Percentiles rank a stretch among this genome's conserved stretches.
Evolutionary conservation across 1,284 basidiomycete species (phyloP).

Genomic region (Veloboletus limbatus): DNA sequence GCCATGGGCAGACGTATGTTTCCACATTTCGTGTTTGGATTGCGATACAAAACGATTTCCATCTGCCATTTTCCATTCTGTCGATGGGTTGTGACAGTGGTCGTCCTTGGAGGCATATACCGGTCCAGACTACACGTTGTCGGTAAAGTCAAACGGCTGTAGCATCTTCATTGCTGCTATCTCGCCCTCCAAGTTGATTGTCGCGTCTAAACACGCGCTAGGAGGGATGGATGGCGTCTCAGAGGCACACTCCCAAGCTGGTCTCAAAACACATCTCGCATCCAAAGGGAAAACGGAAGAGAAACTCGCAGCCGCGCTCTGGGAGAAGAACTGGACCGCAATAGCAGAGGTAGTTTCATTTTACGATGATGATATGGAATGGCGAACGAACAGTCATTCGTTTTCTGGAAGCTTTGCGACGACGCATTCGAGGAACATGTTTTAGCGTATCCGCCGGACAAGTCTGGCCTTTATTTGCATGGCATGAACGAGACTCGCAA

Average conservation of each 20-base stretch:
- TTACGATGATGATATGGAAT: not conserved
- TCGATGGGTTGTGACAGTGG: slow-evolving; percentile 59
- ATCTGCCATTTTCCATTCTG: not conserved
- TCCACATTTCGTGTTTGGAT: no score
- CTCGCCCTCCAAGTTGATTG: slow-evolving; percentile 69
- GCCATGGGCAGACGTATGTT: slow-evolving; percentile 85
- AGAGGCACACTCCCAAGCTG: slow-evolving; percentile 73
- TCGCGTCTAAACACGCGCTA: slow-evolving; percentile 92
- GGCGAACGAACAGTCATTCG: not conserved
- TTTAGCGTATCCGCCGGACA: slow-evolving; percentile 75
- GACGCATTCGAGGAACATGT: slow-evolving; percentile 99
- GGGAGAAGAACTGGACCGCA: slow-evolving; percentile 86
- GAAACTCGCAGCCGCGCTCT: slow-evolving; percentile 74
- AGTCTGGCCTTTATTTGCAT: slow-evolving; percentile 92
- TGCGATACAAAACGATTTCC: no score
- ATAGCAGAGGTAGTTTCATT: slow-evolving; percentile 73
- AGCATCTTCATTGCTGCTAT: slow-evolving; percentile 96
- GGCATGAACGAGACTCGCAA: slow-evolving; percentile 80
- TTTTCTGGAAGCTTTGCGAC: slow-evolving; percentile 79
- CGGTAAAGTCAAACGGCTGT: slow-evolving; percentile 96
- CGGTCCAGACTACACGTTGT: slow-evolving; percentile 79
- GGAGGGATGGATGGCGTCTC: slow-evolving; percentile 46
- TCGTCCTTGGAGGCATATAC: slow-evolving; percentile 70
- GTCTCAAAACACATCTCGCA: slow-evolving; percentile 71
- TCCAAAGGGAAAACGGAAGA: slow-evolving; percentile 65